Evolutionary conservation across 352 stramenopile genomes (phyloP).

Genomic region (Plasmopara muralis): DNA sequence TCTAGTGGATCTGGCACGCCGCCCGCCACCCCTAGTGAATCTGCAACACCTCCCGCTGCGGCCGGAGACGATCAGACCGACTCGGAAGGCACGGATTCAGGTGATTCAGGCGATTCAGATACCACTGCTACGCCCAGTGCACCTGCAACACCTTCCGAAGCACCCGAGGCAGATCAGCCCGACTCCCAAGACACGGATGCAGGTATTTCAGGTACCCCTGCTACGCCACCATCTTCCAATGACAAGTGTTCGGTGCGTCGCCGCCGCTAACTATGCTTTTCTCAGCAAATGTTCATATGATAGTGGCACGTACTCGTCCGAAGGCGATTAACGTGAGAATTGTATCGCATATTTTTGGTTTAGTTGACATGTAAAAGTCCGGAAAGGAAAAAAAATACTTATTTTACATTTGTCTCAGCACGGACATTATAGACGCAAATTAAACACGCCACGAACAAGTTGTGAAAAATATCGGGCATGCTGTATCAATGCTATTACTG

Average conservation of each 20-base stretch:
- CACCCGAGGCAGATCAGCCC: neutral
- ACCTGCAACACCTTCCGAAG: neutral
- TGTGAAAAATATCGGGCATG: too few relatives aligned
- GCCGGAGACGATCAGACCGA: too few relatives aligned
- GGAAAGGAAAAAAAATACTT: neutral
- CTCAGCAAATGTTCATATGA: neutral
- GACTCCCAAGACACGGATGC: neutral
- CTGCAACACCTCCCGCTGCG: neutral
- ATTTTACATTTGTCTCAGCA: too few relatives aligned
- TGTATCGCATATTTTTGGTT: neutral
- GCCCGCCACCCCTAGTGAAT: neutral
- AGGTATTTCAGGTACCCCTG: neutral
- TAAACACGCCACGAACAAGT: too few relatives aligned
- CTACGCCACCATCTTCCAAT: slow-evolving; percentile 4
- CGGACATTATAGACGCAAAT: too few relatives aligned
- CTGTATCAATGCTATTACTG: too few relatives aligned
- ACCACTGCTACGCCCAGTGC: too few relatives aligned
- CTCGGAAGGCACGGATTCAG: too few relatives aligned
- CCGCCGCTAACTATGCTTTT: slow-evolving; percentile 14
- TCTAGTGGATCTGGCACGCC: slow-evolving; percentile 8
- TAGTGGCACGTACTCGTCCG: neutral
- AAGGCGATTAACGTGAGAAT: neutral
- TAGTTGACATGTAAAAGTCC: neutral
- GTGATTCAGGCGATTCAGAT: neutral
- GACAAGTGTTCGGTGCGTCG: slow-evolving; percentile 31